Conservation (phyloP, 306 rosid species). For the Pyrus pyrifolia region DNA sequence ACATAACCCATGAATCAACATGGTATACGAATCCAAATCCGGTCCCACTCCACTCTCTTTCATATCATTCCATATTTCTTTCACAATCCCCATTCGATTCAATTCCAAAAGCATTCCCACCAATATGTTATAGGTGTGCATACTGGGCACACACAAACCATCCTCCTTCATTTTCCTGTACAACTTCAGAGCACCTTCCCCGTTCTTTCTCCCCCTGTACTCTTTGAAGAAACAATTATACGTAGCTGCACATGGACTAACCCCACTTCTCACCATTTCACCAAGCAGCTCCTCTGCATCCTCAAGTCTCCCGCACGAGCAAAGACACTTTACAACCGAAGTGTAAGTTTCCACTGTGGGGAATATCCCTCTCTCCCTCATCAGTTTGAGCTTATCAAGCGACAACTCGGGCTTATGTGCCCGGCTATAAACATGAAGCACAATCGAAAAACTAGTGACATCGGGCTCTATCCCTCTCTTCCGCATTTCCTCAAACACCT, state of each 20-base stretch:
- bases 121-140: conserved; percentile 60
- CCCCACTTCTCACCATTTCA: conserved; percentile 67
- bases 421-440: conserved; percentile 87
- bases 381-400: conserved; percentile 58
- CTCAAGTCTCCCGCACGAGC: conserved; percentile 70
- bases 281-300: conserved; percentile 64
- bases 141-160: conserved; percentile 44
- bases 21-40: conserved; percentile 70
- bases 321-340: conserved; percentile 74
- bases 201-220: conserved; percentile 67
- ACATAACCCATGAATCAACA: conserved; percentile 67
- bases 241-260: conserved; percentile 58
- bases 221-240: conserved; percentile 83
- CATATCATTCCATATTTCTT: conserved; percentile 71
- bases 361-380: conserved; percentile 66
- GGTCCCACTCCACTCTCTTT: conserved; percentile 62
- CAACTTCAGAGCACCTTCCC: conserved; percentile 54
- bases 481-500: conserved; percentile 71
- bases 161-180: conserved; percentile 69
- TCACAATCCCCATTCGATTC: conserved; percentile 40
- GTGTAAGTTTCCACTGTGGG: conserved; percentile 71
- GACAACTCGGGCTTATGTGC: conserved; percentile 74
- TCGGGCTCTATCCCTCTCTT: conserved; percentile 75
- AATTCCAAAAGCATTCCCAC: conserved; percentile 56
- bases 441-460: conserved; percentile 71